Evolutionary conservation across 352 stramenopile genomes (phyloP), one percentile per base, ranked within the genome.

Genomic region (Hyaloperonospora arabidopsidis): DNA sequence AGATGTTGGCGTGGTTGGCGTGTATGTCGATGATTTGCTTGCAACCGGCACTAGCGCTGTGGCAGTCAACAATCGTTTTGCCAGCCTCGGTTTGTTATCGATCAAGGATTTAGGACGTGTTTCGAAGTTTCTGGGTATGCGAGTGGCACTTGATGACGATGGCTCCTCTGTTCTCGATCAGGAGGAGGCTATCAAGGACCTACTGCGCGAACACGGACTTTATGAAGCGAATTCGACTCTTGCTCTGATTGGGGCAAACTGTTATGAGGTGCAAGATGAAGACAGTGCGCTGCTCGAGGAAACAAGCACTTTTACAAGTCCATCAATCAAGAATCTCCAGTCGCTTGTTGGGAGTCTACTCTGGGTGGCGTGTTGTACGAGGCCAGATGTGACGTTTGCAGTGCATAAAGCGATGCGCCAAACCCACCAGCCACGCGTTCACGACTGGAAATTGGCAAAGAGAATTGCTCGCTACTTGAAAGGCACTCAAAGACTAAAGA

Each of bases 1-100:
- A 11, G 23, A 32, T 0, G 49, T 51, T 0, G 35, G 43, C 4
- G 5, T 71, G 2, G 50, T 67, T 15, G 68, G 59, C 5, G 45
- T 56, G 0, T 72, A 72, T 49, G 58, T 70, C 0, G 61, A 74
- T 21, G 65, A 78, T 19, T 15, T 78, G 0, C 36, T 74, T 0
- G 57, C 49, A 0, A 74, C 54, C 0, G 51, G 36, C 17, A 28
- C 28, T 5, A 51, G 2, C 2, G 38, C 5, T 17, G 35, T 18
- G 35, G 12, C 19, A 1, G 41, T 59, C 0, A 41, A 59, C n/a
- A 25, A 45, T 1, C 61, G 60, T 35, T 48, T 51, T 19, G 7
- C 0, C 1, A 41, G 38, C 5, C 60, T 72, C 46, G 1, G 0
- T 2, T 17, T 21, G 0, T 40, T 70, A 2, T 23, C 57, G 5